Base-by-base conservation (phyloP, 257 asterid species). In the Solanum sejunctum region DNA sequence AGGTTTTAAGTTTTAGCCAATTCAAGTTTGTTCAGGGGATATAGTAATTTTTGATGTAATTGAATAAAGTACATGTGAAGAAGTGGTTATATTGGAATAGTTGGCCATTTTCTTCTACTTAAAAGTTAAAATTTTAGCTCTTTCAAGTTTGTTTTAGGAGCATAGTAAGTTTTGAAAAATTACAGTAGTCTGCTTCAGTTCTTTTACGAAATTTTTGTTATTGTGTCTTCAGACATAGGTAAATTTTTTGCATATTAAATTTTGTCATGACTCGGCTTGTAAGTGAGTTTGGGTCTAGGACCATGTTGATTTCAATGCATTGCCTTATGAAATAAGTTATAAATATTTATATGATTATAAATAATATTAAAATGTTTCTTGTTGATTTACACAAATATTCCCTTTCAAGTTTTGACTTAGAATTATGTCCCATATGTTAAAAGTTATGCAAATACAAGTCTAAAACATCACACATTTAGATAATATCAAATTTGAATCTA, bases 11-110 rank as follows among this genome's bases (percentile, higher is more conserved):
- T 2, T n/a, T 72, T 23, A 47, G 23, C 63, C 47, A 10, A 8
- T 77, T 4, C 7, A 15, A 0, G 63, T 51, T 51, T 77, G 10
- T 12, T 23, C 1, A 0, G 1, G 26, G 43, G 1, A 0, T 1
- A 49, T 4, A 39, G 3, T 17, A 10, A 18, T 5, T 70, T 21
- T 61, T 61, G 69, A 61, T 61, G 32, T 12, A 1, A 64, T 64
- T 12, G 71, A 26, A 63, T 7, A 64, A 28, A 64, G n/a, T 13
- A 13, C 12, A 28, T 64, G 12, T n/a, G 75, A 87, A 8, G 64
- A 78, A 70, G 82, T 83, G 7, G 88, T 80, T 11, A 82, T 89
- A 32, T 47, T 91, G 85, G 87, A 89, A 92, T 90, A 54, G 86
- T 88, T 11, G 84, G 58, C 2, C 91, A 91, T 47, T 91, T 88